phyloP scores from a whole-genome alignment of 148 eudicot species.

The Fagopyrum homotropicum region DNA sequence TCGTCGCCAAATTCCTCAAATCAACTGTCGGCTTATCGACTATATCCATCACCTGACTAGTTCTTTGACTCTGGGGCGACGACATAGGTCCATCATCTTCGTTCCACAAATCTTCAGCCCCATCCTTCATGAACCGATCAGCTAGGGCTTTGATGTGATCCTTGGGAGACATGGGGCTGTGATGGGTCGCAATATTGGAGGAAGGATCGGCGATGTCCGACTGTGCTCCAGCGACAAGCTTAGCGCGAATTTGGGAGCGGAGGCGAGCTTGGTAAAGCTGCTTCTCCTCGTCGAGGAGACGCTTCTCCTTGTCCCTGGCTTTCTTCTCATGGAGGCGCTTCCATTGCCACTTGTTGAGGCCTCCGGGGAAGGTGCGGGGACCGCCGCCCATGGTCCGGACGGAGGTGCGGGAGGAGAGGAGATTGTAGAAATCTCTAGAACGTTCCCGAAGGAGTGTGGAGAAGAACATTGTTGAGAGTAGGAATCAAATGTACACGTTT shows the following conservation, averaged over 20 bases:
- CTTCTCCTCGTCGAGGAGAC: constrained; percentile 67
- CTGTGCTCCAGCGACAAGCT: constrained; percentile 15
- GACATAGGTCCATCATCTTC: constrained; percentile 61
- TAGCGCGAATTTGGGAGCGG: constrained; percentile 64
- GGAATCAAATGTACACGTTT: neutral
- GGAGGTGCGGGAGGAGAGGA: constrained; percentile 27
- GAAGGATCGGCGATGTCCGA: neutral
- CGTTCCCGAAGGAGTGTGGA: constrained; percentile 30
- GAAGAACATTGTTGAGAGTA: constrained; percentile 17
- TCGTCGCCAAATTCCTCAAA: constrained; percentile 27
- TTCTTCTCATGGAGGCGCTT: constrained; percentile 88
- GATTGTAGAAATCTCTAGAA: constrained; percentile 16
- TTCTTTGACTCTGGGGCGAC: neutral
- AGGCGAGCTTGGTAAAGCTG: constrained; percentile 84
- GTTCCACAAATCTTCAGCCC: constrained; percentile 92
- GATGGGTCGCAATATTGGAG: constrained; percentile 9
- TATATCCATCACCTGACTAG: constrained; percentile 14
- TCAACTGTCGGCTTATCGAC: constrained; percentile 25
- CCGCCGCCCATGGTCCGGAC: constrained; percentile 83
- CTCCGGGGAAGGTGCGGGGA: constrained; percentile 86
- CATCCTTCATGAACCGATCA: constrained; percentile 70
- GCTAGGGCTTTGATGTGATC: constrained; percentile 76
- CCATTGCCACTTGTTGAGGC: constrained; percentile 94
- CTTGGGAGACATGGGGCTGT: constrained; percentile 47
- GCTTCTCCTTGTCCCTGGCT: constrained; percentile 66